Evolutionary conservation across 2,329 filamentous ascomycete genomes (phyloP).

Genomic region (Colletotrichum nymphaeae): DNA sequence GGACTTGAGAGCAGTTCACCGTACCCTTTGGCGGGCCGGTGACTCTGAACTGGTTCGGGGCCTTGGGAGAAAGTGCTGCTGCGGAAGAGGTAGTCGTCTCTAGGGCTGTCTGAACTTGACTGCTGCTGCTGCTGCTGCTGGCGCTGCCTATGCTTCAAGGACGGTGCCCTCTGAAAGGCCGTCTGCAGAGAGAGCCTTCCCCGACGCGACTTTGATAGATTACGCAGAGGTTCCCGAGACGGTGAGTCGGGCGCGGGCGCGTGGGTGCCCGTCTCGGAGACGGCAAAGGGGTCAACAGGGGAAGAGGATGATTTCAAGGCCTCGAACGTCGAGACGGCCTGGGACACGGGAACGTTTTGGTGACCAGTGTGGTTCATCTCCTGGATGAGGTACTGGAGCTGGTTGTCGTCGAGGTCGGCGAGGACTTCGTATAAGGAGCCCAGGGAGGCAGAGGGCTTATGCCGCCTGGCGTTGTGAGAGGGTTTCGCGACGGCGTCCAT

Average conservation of each 20-base stretch:
- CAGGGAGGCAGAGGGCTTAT: slow-evolving; percentile 18
- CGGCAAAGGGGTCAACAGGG: background rate
- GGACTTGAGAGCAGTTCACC: background rate
- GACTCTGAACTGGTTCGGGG: background rate
- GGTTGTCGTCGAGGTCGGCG: slow-evolving; percentile 33
- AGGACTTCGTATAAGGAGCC: slow-evolving; percentile 30
- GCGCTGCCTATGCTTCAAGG: slow-evolving; percentile 1
- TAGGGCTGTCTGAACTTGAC: background rate
- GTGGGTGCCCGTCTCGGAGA: background rate
- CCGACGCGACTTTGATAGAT: slow-evolving; percentile 28
- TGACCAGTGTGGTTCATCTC: slow-evolving; percentile 35
- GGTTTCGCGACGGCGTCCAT: background rate
- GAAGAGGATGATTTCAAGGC: background rate
- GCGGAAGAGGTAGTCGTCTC: background rate
- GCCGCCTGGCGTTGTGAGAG: slow-evolving; percentile 2
- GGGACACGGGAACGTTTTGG: slow-evolving; percentile 27
- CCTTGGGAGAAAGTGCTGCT: background rate
- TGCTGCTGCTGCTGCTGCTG: background rate
- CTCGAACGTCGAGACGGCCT: slow-evolving; percentile 31
- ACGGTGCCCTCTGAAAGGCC: slow-evolving; percentile 16
- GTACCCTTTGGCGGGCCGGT: background rate
- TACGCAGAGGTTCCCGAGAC: slow-evolving; percentile 5
- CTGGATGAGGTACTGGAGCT: slow-evolving; percentile 35
- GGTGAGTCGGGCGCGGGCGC: background rate
- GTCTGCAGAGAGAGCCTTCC: slow-evolving; percentile 27